Evolutionary conservation across 768 basidiomycete genomes (phyloP), one percentile per base, ranked within the genome.

Genomic region (Tulasnella sp.): DNA sequence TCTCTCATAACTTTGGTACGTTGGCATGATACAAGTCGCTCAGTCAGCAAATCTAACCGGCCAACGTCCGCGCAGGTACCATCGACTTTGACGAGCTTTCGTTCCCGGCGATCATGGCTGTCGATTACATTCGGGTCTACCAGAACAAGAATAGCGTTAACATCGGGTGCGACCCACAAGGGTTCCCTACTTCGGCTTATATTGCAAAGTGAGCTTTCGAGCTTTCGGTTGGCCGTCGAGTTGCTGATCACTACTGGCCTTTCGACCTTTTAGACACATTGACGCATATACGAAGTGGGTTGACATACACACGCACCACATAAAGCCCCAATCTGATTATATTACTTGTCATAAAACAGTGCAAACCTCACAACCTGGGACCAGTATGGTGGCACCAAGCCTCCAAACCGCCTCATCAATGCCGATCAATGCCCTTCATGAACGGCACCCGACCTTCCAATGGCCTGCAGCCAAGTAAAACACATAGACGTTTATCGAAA

Each of bases 81-180:
- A 62, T 70, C 44, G 47, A 70, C n/a, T 62, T 70, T n/a, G n/a
- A 52, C 29, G 16, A 62, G 59, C 59, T 70, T 22, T 32, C 44
- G 26, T 70, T 70, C 32, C 69, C 69, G 22, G 85, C 87, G 0
- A 86, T 87, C 26, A 52, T 70, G 6, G 87, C 52, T 63, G 83
- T 96, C 44, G 93, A 97, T 78, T 97, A 90, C 81, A 87, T 98
- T 71, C 87, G 95, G 26, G 91, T 98, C 8, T 98, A 97, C 80
- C 95, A 97, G 78, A 86, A 86, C 2, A 81, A 84, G 77, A 79
- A 86, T 74, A 78, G 84, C 37, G 83, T 87, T 72, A 95, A 94
- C 78, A 84, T 93, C 67, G 94, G 95, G 16, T 97, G 95, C 78
- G 89, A 91, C 78, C 95, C 95, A 17, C 77, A 80, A 62, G 85